A percentile compares a stretch with the other conserved stretches of the same genome.
These are phyloP conservation scores for Nepenthes gracilis DNA, from an alignment of 148 eudicot species.

Conservation along the genomic window DNA sequence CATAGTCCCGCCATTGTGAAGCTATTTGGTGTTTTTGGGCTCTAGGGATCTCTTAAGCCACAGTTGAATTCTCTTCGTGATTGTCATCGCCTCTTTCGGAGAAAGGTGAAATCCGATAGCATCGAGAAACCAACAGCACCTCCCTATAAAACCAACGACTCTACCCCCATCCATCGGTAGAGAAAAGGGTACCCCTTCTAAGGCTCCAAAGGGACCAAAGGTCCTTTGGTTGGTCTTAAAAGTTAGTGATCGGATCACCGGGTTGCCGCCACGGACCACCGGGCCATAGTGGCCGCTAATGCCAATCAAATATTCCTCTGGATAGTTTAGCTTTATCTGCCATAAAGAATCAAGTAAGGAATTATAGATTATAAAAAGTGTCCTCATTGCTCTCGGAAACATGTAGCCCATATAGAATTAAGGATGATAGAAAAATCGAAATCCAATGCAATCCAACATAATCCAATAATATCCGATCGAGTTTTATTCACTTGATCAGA, in stretches of 20 bases:
- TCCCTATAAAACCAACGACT: slow-evolving; percentile 54
- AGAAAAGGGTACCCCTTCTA: slow-evolving; percentile 51
- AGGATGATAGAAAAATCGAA: too few relatives aligned
- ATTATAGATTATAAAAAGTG: not conserved
- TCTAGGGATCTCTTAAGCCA: slow-evolving; percentile 30
- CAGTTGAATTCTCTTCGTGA: slow-evolving; percentile 20
- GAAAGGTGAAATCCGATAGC: slow-evolving; percentile 41
- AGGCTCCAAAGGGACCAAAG: slow-evolving; percentile 55
- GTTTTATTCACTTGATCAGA: too few relatives aligned
- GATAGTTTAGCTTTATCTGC: slow-evolving; percentile 59
- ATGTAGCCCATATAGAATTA: too few relatives aligned
- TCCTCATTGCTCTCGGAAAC: too few relatives aligned
- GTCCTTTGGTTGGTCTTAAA: slow-evolving; percentile 51
- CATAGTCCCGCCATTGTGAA: not conserved
- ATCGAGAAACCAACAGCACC: slow-evolving; percentile 60
- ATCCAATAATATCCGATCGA: too few relatives aligned
- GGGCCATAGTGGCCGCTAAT: slow-evolving; percentile 46
- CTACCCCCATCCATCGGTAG: slow-evolving; percentile 43
- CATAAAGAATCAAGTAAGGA: not conserved
- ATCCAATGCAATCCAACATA: too few relatives aligned
- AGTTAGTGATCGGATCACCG: slow-evolving; percentile 47
- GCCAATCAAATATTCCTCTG: slow-evolving; percentile 43
- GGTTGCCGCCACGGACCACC: slow-evolving; percentile 44
- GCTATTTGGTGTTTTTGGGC: slow-evolving; percentile 11
- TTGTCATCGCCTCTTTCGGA: slow-evolving; percentile 11